Conservation (phyloP, 2,329 filamentous ascomycete genomes). For the Pestalotiopsis sp. region DNA sequence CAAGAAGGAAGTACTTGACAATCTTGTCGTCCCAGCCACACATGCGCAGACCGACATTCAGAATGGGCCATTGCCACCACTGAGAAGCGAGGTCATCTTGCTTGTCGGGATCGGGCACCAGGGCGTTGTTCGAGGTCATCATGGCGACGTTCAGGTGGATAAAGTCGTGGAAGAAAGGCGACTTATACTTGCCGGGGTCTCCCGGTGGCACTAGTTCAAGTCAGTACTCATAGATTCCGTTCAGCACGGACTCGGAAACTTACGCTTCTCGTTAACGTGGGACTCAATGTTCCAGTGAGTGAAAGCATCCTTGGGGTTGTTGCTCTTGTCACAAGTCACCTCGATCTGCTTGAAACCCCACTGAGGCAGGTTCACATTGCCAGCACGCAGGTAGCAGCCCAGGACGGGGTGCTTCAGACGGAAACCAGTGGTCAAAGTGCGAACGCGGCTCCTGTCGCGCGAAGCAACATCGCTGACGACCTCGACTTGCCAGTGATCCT, state of each 20-base stretch:
- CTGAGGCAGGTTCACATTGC: slow-evolving; percentile 94
- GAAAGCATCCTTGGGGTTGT: slow-evolving; percentile 89
- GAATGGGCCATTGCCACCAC: slow-evolving; percentile 98
- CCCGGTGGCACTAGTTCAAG: slow-evolving; percentile 72
- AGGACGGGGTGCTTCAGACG: slow-evolving; percentile 80
- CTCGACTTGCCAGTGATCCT: slow-evolving; percentile 96
- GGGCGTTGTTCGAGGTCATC: slow-evolving; percentile 99
- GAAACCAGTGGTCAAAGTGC: slow-evolving; percentile 93
- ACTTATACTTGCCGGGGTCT: slow-evolving; percentile 91
- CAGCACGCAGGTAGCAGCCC: slow-evolving; percentile 91
- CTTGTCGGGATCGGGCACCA: slow-evolving; percentile 97
- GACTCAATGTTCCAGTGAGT: slow-evolving; percentile 99
- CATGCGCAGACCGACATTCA: slow-evolving; percentile 96
- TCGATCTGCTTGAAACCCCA: slow-evolving; percentile 99
- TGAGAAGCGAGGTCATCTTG: slow-evolving; percentile 96
- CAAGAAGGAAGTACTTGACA: slow-evolving; percentile 97
- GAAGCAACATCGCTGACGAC: slow-evolving; percentile 89
- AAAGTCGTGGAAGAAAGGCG: slow-evolving; percentile 96
- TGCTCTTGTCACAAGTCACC: slow-evolving; percentile 90
- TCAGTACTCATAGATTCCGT: slow-evolving; percentile 33
- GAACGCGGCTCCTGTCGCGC: slow-evolving; percentile 79
- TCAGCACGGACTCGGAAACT: slow-evolving; percentile 40
- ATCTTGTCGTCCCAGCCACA: slow-evolving; percentile 96
- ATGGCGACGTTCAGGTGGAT: slow-evolving; percentile 98
- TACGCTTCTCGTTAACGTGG: slow-evolving; percentile 90